phyloP scores from a whole-genome alignment of 2,329 filamentous ascomycete species.

The Nemania serpens region DNA sequence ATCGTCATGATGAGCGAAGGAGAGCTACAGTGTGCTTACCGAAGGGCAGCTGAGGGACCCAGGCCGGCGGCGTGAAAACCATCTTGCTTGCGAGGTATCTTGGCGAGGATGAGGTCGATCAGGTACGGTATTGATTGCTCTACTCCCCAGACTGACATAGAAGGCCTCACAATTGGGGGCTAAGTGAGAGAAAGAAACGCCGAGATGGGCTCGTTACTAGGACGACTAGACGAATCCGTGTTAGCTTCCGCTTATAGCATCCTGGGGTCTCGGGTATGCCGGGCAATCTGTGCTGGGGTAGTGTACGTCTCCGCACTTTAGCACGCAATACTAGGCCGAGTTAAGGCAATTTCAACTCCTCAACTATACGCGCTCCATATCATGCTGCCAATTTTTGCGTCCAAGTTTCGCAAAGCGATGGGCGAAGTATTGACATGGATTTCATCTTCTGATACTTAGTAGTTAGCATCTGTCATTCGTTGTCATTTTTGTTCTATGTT shows the following conservation, averaged over 20 bases:
- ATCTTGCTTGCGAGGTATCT: conserved; percentile 25
- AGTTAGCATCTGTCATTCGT: background rate
- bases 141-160: no score
- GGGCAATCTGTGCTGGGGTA: background rate
- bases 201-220: no score
- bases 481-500: background rate
- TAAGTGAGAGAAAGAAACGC: no score
- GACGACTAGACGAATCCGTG: background rate
- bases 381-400: no score
- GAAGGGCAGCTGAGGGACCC: conserved; percentile 39
- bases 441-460: background rate
- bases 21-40: conserved; percentile 27
- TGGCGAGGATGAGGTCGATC: no score
- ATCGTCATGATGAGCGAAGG: background rate
- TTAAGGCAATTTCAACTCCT: background rate
- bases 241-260: background rate
- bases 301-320: conserved; percentile 9
- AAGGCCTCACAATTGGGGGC: no score
- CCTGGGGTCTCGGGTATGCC: no score
- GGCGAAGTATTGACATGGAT: no score
- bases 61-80: conserved; percentile 40
- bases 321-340: conserved; percentile 11
- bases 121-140: background rate
- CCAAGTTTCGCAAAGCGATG: no score
- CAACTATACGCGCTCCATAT: background rate